phyloP scores from a whole-genome alignment of 2,329 filamentous ascomycete species.

The Calonectria honghensis region DNA sequence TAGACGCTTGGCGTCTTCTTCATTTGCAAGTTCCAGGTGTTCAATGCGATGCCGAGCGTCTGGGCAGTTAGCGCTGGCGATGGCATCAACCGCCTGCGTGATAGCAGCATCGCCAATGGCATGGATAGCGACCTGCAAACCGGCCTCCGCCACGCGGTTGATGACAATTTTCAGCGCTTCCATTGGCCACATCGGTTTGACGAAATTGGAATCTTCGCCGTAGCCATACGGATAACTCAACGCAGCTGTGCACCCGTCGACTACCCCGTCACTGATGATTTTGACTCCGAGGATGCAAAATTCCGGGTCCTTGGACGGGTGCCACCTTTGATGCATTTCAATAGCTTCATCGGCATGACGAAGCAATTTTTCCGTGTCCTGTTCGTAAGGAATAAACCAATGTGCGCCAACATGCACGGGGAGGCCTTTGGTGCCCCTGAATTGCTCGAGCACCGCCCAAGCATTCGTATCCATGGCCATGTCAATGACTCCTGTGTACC shows the following conservation, averaged over 20 bases:
- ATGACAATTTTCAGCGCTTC: conserved; percentile 61
- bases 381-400: conserved; percentile 63
- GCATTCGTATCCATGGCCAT: conserved; percentile 72
- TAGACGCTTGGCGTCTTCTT: conserved; percentile 73
- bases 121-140: conserved; percentile 78
- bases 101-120: conserved; percentile 79
- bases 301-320: conserved; percentile 52
- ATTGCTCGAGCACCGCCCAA: conserved; percentile 64
- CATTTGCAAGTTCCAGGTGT: conserved; percentile 76
- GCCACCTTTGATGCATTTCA: conserved; percentile 59
- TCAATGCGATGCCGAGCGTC: conserved; percentile 77
- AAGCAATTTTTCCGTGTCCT: conserved; percentile 58
- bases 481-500: conserved; percentile 70
- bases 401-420: conserved; percentile 69
- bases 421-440: conserved; percentile 57
- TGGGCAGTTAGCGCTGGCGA: conserved; percentile 66
- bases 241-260: conserved; percentile 79
- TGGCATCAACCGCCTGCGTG: conserved; percentile 73
- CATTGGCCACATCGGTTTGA: conserved; percentile 71
- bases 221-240: conserved; percentile 77
- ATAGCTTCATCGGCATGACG: conserved; percentile 67
- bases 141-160: conserved; percentile 69
- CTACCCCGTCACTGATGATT: conserved; percentile 78
- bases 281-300: conserved; percentile 76
- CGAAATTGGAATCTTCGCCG: conserved; percentile 66